These are phyloP conservation scores for Boechera divaricarpa DNA, from an alignment of 345 rosid genomes.

Conservation along the genomic window DNA sequence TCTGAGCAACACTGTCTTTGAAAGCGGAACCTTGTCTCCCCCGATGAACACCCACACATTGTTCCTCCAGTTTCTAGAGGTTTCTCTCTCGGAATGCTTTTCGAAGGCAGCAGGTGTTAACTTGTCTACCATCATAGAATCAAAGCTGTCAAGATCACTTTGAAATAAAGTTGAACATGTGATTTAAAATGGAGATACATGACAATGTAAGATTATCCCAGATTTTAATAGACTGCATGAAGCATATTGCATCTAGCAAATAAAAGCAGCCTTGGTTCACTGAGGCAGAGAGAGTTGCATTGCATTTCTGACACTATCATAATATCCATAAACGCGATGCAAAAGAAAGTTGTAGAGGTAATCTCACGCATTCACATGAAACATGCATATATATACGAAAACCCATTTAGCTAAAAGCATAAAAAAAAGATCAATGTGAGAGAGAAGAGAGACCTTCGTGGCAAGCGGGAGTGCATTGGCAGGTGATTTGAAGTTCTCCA, in stretches of 20 bases:
- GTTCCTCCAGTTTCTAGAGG: slow-evolving; percentile 90
- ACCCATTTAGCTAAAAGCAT: slow-evolving; percentile 25
- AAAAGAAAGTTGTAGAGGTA: slow-evolving; percentile 24
- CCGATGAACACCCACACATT: slow-evolving; percentile 85
- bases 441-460: slow-evolving; percentile 66
- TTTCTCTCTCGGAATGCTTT: slow-evolving; percentile 95
- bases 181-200: not conserved
- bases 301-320: slow-evolving; percentile 1
- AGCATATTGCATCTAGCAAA: not conserved
- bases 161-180: not conserved
- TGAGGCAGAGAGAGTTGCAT: not conserved
- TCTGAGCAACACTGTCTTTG: slow-evolving; percentile 86
- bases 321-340: not conserved
- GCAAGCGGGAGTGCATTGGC: slow-evolving; percentile 99
- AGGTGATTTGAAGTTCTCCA: slow-evolving; percentile 86
- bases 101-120: slow-evolving; percentile 92
- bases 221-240: slow-evolving; percentile 9
- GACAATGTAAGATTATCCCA: not conserved
- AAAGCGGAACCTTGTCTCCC: slow-evolving; percentile 85
- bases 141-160: slow-evolving; percentile 25
- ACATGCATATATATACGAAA: slow-evolving; percentile 35
- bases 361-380: slow-evolving; percentile 31
- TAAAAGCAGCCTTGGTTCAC: not conserved
- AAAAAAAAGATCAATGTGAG: not conserved
- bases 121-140: slow-evolving; percentile 57